Percentiles rank a stretch among this genome's conserved stretches.
Evolutionary conservation across 2,329 filamentous ascomycete genomes (phyloP).

Genomic region (Passalora sequoiae): DNA sequence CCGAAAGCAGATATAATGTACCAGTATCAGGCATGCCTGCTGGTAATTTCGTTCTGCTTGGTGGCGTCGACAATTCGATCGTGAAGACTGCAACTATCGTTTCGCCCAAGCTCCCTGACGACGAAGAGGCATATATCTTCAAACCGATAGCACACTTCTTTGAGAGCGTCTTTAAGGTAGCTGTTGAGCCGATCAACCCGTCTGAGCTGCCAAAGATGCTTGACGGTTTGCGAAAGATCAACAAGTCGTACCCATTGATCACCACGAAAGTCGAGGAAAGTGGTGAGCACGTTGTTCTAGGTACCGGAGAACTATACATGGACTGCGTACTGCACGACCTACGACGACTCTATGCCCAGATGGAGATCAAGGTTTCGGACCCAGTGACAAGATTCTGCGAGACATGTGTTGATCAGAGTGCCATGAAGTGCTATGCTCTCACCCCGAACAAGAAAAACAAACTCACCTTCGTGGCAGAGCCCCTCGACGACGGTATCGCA

Average conservation of each 20-base stretch:
- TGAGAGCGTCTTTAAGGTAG: conserved; percentile 95
- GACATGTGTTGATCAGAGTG: conserved; percentile 93
- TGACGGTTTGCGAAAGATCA: conserved; percentile 90
- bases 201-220: conserved; percentile 98
- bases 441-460: conserved; percentile 99
- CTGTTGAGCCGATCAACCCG: conserved; percentile 95
- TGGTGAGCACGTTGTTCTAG: conserved; percentile 89
- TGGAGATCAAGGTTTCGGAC: conserved; percentile 99
- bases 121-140: conserved; percentile 95
- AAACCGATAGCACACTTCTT: conserved; percentile 89
- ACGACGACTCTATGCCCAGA: conserved; percentile 88
- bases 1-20: conserved; percentile 88
- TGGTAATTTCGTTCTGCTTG: conserved; percentile 86
- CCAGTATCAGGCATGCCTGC: conserved; percentile 87
- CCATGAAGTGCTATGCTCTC: conserved; percentile 95
- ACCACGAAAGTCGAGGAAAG: conserved; percentile 97
- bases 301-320: conserved; percentile 99
- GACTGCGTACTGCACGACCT: conserved; percentile 96
- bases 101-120: conserved; percentile 69
- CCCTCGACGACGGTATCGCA: conserved; percentile 88
- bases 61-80: conserved; percentile 94
- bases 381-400: conserved; percentile 97
- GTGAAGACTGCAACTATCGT: conserved; percentile 95
- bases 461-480: conserved; percentile 96
- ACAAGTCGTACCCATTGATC: conserved; percentile 94